Conservation (phyloP, 768 basidiomycete species). For the Zangia roseola region DNA sequence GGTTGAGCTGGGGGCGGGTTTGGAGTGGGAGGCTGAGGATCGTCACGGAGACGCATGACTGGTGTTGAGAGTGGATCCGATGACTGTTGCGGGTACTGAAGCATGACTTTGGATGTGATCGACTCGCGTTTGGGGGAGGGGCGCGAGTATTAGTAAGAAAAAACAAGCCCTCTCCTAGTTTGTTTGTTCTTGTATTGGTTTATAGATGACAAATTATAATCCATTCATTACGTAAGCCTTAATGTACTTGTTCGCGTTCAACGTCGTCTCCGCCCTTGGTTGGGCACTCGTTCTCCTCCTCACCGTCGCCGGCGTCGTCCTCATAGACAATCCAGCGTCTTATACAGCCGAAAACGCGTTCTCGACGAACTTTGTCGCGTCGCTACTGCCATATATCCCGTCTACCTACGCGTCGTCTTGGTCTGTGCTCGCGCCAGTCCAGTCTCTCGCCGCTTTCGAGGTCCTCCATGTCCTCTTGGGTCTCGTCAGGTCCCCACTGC, state of each 20-base stretch:
- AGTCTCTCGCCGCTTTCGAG: constrained; percentile 83
- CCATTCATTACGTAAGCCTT: constrained; percentile 9
- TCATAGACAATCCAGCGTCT: constrained; percentile 1
- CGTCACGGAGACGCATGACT: constrained; percentile 65
- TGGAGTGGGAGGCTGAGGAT: constrained; percentile 31
- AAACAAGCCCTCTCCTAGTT: constrained; percentile 11
- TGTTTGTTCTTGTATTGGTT: constrained; percentile 27
- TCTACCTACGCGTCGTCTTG: constrained; percentile 54
- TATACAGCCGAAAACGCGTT: constrained; percentile 39
- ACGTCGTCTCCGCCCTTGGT: constrained; percentile 66
- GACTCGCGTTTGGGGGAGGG: constrained; percentile 33
- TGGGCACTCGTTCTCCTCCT: constrained; percentile 72
- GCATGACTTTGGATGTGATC: constrained; percentile 28
- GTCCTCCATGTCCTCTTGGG: constrained; percentile 77
- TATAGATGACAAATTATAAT: no score
- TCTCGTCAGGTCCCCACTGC: constrained; percentile 74
- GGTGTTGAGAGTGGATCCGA: constrained; percentile 17
- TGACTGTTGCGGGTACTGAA: constrained; percentile 25
- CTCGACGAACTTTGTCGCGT: constrained; percentile 33
- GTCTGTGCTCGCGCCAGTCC: constrained; percentile 67
- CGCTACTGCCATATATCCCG: constrained; percentile 36
- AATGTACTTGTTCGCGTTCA: constrained; percentile 76
- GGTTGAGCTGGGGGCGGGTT: constrained; percentile 19
- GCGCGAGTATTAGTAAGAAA: constrained; percentile 40
- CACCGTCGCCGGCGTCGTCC: constrained; percentile 46